Evolutionary conservation across 768 basidiomycete genomes (phyloP), one percentile per base, ranked within the genome.

Genomic region (Cystofilobasidium capitatum): DNA sequence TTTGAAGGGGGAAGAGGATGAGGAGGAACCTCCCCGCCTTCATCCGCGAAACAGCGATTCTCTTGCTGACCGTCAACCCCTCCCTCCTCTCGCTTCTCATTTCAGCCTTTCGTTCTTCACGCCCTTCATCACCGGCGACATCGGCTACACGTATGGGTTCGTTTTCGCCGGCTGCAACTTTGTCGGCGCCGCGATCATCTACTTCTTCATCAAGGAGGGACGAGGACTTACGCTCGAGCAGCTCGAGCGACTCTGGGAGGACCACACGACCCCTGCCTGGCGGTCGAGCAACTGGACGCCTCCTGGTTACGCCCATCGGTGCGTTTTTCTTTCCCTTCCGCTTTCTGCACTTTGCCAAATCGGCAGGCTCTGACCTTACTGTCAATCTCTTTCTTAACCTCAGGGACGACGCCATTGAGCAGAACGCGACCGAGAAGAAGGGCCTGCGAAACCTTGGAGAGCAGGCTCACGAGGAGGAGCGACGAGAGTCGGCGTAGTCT

Each of bases 121-220:
- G n/a, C 86, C 87, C 0, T 86, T 87, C 76, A 88, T 88, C 73
- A 79, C 78, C 3, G 74, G 69, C 24, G 78, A 80, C 16, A 88
- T 88, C 72, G 58, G 75, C 13, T 88, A 82, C 77, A 76, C 79
- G 40, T 88, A 85, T 75, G 87, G 87, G 5, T 88, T 83, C 74
- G 80, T 88, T 40, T 88, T 88, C 74, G 86, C 85, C 16, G 82
- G 83, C 79, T 74, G 68, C 78, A 77, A 77, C 68, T 54, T 76
- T 76, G 35, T 70, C 10, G 83, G 82, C 42, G 83, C 84, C 1
- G 74, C 81, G 51, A 77, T 87, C 68, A 86, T 87, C 26, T 88
- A 79, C 75, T 80, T 87, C 74, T 88, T 87, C 84, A 80, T 89
- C 1, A 88, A 88, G 78, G 87, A 88, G 74, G 83, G 83, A 10